Conservation (phyloP, 345 rosid species). For the Salix udensis region DNA sequence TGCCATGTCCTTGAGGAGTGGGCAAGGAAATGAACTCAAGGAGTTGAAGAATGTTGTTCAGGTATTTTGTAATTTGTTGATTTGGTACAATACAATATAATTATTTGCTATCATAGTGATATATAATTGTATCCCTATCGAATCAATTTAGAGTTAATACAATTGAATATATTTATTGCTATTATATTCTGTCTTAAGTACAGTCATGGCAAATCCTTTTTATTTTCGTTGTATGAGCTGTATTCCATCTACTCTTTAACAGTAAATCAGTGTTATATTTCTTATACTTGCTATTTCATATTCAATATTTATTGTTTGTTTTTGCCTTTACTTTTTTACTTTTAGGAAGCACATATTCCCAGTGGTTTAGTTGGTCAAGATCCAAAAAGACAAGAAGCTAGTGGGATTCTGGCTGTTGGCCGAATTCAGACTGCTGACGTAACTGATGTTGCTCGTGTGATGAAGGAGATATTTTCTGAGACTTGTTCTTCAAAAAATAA, state of each 20-base stretch:
- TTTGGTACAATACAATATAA: neutral
- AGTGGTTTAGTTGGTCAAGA: slow-evolving; percentile 30
- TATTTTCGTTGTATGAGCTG: neutral
- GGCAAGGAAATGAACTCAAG: slow-evolving; percentile 40
- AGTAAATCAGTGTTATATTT: neutral
- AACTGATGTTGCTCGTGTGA: slow-evolving; percentile 59
- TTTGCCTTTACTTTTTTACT: neutral
- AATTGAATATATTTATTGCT: neutral
- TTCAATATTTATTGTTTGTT: neutral
- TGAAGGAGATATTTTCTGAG: slow-evolving; percentile 62
- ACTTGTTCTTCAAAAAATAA: slow-evolving; percentile 44
- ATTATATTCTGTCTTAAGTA: neutral
- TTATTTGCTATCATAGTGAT: neutral
- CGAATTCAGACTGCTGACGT: slow-evolving; percentile 47
- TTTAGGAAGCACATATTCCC: slow-evolving; percentile 9
- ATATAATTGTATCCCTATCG: too few species aligned
- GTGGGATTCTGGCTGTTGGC: slow-evolving; percentile 40
- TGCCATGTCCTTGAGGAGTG: slow-evolving; percentile 27
- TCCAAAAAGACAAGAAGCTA: slow-evolving; percentile 27
- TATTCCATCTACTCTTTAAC: neutral
- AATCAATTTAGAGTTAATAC: neutral
- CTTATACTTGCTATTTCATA: neutral
- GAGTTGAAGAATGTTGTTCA: slow-evolving; percentile 35
- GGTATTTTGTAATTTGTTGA: slow-evolving; percentile 15
- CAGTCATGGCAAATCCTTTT: neutral